Conservation (phyloP, 2,329 filamentous ascomycete genomes). For the Grosmannia penicillata region DNA sequence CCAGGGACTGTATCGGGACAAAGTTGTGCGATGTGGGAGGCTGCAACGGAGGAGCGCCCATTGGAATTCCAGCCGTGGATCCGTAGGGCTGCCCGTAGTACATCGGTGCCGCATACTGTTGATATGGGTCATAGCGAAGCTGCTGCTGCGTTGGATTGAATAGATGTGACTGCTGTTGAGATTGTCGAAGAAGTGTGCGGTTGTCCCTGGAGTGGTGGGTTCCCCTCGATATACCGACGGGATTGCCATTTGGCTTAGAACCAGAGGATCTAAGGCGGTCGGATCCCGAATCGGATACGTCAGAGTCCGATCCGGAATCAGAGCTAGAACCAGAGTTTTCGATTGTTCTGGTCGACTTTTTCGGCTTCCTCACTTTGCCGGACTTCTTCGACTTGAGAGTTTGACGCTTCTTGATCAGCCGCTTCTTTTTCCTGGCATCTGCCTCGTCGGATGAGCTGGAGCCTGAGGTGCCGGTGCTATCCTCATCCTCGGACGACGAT, state of each 20-base stretch:
- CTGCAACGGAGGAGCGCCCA: too few relatives aligned
- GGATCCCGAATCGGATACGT: slow-evolving; percentile 10
- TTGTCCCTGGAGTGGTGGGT: too few relatives aligned
- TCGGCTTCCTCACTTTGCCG: slow-evolving; percentile 9
- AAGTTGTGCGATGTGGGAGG: too few relatives aligned
- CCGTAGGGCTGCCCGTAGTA: slow-evolving; percentile 1
- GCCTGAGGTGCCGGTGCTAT: slow-evolving; percentile 5
- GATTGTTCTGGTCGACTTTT: slow-evolving; percentile 12
- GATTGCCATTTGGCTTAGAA: not conserved
- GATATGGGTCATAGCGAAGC: slow-evolving; percentile 3
- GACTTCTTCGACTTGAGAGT: slow-evolving; percentile 16
- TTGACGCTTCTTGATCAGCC: slow-evolving; percentile 16
- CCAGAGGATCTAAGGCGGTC: not conserved
- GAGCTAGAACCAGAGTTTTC: slow-evolving; percentile 8
- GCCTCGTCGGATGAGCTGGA: slow-evolving; percentile 12
- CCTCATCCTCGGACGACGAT: slow-evolving; percentile 13
- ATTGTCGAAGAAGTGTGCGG: slow-evolving; percentile 2
- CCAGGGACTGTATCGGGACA: too few relatives aligned
- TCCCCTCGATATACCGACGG: too few relatives aligned
- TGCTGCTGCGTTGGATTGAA: too few relatives aligned
- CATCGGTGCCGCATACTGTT: not conserved
- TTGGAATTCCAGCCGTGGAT: too few relatives aligned
- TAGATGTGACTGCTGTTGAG: slow-evolving; percentile 5
- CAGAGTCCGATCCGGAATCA: slow-evolving; percentile 2
- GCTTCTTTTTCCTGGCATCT: slow-evolving; percentile 15